phyloP scores from a whole-genome alignment of 176 grass and related monocot species.

The Tillandsia leiboldiana region DNA sequence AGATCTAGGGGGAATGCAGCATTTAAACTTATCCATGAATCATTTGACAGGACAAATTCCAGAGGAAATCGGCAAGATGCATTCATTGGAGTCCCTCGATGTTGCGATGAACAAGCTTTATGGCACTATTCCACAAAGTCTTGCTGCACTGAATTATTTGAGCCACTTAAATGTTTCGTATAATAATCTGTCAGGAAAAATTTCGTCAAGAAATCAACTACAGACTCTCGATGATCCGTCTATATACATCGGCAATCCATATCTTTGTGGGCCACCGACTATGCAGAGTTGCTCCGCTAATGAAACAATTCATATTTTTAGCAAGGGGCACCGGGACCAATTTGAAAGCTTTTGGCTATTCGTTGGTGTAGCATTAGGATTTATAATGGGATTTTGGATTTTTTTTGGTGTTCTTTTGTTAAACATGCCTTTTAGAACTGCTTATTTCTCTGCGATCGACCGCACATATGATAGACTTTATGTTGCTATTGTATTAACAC shows the following conservation, averaged over 20 bases:
- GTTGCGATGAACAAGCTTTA: too few relatives aligned
- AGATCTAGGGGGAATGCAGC: background rate
- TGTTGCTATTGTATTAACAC: too few relatives aligned
- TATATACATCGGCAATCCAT: too few relatives aligned
- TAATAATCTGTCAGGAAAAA: too few relatives aligned
- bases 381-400: background rate
- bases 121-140: background rate
- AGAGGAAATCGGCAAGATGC: background rate
- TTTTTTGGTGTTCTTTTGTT: background rate
- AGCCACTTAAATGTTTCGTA: too few relatives aligned
- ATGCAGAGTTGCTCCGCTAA: too few relatives aligned
- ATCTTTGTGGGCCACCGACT: too few relatives aligned
- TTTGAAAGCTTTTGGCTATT: background rate
- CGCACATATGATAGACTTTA: background rate
- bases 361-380: background rate
- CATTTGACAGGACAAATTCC: slow-evolving; percentile 10
- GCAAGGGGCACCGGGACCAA: background rate
- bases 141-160: background rate
- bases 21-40: slow-evolving; percentile 10
- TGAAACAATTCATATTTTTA: too few relatives aligned
- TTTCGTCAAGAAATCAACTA: too few relatives aligned
- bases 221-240: too few relatives aligned
- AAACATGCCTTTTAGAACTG: background rate
- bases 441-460: background rate
- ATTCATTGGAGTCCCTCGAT: background rate